Evolutionary conservation across 2,329 filamentous ascomycete species (phyloP).

Genomic region (Fusarium sulawesiense): DNA sequence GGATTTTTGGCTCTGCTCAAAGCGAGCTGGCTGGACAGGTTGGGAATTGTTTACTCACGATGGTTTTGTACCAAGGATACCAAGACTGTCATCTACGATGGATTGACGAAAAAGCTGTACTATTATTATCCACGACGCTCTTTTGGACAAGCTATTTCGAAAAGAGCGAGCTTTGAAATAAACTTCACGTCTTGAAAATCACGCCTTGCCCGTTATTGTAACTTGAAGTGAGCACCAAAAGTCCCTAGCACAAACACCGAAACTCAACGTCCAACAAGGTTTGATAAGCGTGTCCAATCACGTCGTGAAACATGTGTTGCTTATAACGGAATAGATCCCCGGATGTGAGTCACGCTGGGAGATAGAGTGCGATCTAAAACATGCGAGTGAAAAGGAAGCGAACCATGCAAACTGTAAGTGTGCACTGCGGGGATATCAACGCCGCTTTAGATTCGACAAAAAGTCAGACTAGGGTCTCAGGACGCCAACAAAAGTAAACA

Average conservation of each 20-base stretch:
- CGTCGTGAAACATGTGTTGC: slow-evolving; percentile 40
- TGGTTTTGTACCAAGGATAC: slow-evolving; percentile 31
- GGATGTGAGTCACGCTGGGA: slow-evolving; percentile 38
- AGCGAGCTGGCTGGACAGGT: slow-evolving; percentile 18
- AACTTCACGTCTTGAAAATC: slow-evolving; percentile 1
- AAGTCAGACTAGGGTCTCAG: background rate
- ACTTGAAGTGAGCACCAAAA: slow-evolving; percentile 3
- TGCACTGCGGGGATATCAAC: slow-evolving; percentile 31
- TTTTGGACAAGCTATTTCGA: slow-evolving; percentile 29
- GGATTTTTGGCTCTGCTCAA: slow-evolving; percentile 16
- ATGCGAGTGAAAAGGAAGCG: slow-evolving; percentile 15
- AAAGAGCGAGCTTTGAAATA: slow-evolving; percentile 21
- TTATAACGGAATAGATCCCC: slow-evolving; percentile 35
- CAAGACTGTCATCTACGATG: slow-evolving; percentile 43
- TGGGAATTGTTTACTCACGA: slow-evolving; percentile 16
- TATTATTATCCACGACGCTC: slow-evolving; percentile 48
- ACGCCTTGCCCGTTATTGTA: background rate
- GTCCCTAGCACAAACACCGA: slow-evolving; percentile 2
- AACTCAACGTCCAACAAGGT: slow-evolving; percentile 11
- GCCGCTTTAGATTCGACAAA: slow-evolving; percentile 19
- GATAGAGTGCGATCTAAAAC: slow-evolving; percentile 15
- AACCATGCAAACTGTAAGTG: slow-evolving; percentile 27
- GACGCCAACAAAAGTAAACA: background rate
- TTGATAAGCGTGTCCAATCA: slow-evolving; percentile 20
- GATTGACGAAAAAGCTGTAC: slow-evolving; percentile 42